Evolutionary conservation across 495 filamentous ascomycete genomes (phyloP), one percentile per base, ranked within the genome.

Genomic region (Trichoderma reesei): DNA sequence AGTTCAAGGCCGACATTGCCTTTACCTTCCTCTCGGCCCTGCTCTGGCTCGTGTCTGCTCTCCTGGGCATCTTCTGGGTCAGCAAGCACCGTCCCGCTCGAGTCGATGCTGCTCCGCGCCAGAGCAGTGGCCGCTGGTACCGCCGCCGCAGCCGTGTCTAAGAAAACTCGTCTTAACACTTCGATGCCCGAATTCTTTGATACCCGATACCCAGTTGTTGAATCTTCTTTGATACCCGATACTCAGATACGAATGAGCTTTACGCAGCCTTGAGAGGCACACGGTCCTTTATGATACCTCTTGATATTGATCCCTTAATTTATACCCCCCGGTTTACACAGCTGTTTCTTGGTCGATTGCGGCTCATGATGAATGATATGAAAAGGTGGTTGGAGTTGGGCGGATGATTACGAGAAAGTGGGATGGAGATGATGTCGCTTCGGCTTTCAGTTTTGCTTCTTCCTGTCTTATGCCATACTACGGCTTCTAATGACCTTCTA

Each of bases 21-120:
- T 89, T 90, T 72, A 75, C 77, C 65, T 90, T 89, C 72, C 67
- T 90, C 62, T 83, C 83, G n/a, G 86, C 85, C 41, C 79, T 85
- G 65, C 75, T 83, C 70, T 90, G 86, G 86, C 81, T 89, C 37
- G 82, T 78, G 13, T 86, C 82, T 60, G 80, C 77, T 26, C 69
- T 88, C 37, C 63, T 88, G 39, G 80, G 79, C 14, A 63, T 79
- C 66, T 69, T 74, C 69, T 80, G 78, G 78, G 75, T 78, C 51
- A 72, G 74, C 42, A 74, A 70, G 61, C 71, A 63, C 13, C 76
- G 67, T 48, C 73, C 74, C 42, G 74, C 70, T 61, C 33, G 60
- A 3, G 56, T 65, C 5, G 63, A 60, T 14, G 59, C 65, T 13
- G 39, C 46, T 7, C 63, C 67, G 33, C 41, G 67, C 34, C 67